Evolutionary conservation across 2,329 filamentous ascomycete genomes (phyloP), one percentile per base, ranked within the genome.

Genomic region (Neonectria punicea): DNA sequence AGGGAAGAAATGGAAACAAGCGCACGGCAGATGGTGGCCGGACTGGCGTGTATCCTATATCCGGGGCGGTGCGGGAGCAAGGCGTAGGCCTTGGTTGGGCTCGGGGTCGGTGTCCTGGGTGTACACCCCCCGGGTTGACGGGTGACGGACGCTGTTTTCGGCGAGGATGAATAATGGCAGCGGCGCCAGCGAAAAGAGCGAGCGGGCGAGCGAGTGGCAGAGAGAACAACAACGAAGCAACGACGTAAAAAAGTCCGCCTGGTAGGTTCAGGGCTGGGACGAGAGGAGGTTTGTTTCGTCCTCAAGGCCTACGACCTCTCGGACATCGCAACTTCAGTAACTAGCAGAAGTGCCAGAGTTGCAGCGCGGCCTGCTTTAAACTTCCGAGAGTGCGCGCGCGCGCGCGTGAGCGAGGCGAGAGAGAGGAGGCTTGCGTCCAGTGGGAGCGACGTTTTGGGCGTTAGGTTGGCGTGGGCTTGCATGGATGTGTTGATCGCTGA

Each of bases 31-130:
- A 65, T 65, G 58, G 49, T 61, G 46, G 51, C 59, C 67, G 46
- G 61, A 43, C 47, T 53, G 63, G 53, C 54, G n/a, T n/a, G 39
- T 20, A n/a, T 39, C 30, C 53, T 70, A 67, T 72, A 67, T 68
- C 70, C 70, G 68, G 50, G 51, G 49, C 43, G 54, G 46, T 51
- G 49, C 61, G 58, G 57, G 46, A n/a, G 6, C 28, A 44, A 55
- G 25, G 7, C 28, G 11, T 51, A 36, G 34, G 44, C 22, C 6
- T 25, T 43, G 22, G 39, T 16, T 36, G 11, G 11, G 39, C 39
- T 43, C 39, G 39, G 39, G 4, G n/a, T 20, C 39, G n/a, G 39
- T 18, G n/a, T 43, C 39, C 20, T 18, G 39, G 25, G 25, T 36
- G 13, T 36, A 36, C 39, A 41, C 16, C 16, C 39, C 39, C 39